Percentiles rank a stretch among this genome's conserved stretches.
phyloP scores from a whole-genome alignment of 2,329 filamentous ascomycete genomes.

The Penicillium sp. region DNA sequence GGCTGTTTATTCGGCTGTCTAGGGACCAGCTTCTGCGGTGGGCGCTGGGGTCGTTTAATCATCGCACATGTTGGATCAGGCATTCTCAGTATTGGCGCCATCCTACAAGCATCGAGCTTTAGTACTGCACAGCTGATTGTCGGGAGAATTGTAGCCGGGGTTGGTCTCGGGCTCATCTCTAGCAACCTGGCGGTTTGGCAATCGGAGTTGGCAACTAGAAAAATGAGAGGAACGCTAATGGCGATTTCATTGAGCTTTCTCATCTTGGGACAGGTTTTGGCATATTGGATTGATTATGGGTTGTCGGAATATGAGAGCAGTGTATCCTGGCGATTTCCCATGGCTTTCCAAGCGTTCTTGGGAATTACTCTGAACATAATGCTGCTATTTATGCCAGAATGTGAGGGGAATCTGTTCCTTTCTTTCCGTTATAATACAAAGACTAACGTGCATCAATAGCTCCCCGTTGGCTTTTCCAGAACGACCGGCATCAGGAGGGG shows the following conservation, averaged over 20 bases:
- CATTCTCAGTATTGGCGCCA: constrained; percentile 63
- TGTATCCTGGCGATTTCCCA: constrained; percentile 32
- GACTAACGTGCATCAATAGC: constrained; percentile 5
- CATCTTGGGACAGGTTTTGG: constrained; percentile 25
- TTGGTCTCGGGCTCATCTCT: constrained; percentile 43
- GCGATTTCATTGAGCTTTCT: constrained; percentile 24
- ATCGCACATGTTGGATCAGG: constrained; percentile 63
- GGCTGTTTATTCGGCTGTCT: constrained; percentile 61
- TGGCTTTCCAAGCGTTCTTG: constrained; percentile 21
- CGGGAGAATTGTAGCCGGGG: constrained; percentile 58
- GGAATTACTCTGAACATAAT: constrained; percentile 21
- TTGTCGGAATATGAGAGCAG: constrained; percentile 27
- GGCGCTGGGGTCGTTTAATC: constrained; percentile 61
- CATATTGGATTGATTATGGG: constrained; percentile 29
- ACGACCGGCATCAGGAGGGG: constrained; percentile 21
- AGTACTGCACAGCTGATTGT: constrained; percentile 60
- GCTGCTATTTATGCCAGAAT: constrained; percentile 27
- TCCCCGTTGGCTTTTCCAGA: constrained; percentile 28
- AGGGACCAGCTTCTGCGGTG: constrained; percentile 57
- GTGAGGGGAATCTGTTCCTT: constrained; percentile 5
- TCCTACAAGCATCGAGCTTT: constrained; percentile 60
- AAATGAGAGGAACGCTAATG: constrained; percentile 21
- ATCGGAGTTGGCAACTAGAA: constrained; percentile 25
- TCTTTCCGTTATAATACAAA: neutral
- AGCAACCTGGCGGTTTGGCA: constrained; percentile 34